These are phyloP conservation scores for Colletotrichum nymphaeae DNA, from an alignment of 2,329 filamentous ascomycete genomes.

Conservation along the genomic window DNA sequence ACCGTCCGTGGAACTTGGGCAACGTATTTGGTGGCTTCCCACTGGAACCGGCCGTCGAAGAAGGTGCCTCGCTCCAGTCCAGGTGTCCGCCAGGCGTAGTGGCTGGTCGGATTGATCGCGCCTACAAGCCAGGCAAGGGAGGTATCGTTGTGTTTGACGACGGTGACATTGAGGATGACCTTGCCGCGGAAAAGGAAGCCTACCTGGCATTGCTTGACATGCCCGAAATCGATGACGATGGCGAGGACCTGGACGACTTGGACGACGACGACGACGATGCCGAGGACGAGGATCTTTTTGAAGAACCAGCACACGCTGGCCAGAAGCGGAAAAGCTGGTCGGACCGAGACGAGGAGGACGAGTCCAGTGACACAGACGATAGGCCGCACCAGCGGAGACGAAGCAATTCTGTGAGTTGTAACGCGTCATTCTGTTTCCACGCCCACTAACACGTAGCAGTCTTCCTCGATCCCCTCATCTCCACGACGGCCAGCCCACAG, in stretches of 20 bases:
- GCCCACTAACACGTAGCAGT: conserved; percentile 55
- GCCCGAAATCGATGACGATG: conserved; percentile 86
- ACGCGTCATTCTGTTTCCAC: neutral
- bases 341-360: conserved; percentile 72
- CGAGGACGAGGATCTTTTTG: conserved; percentile 54
- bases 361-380: conserved; percentile 78
- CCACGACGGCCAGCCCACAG: conserved; percentile 70
- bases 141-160: conserved; percentile 96
- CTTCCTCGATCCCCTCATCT: conserved; percentile 73
- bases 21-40: conserved; percentile 89
- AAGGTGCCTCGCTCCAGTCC: conserved; percentile 57
- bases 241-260: conserved; percentile 69
- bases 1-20: conserved; percentile 92
- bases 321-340: conserved; percentile 86
- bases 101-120: conserved; percentile 76
- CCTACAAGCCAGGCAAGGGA: conserved; percentile 82
- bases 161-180: conserved; percentile 89
- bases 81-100: conserved; percentile 74
- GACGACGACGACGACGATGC: conserved; percentile 67
- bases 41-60: conserved; percentile 61
- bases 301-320: conserved; percentile 56
- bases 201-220: conserved; percentile 90
- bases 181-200: conserved; percentile 79
- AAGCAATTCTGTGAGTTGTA: conserved; percentile 81
- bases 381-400: conserved; percentile 83